Base-by-base conservation (phyloP, 2,329 filamentous ascomycete species). In the Ophiostoma novo-ulmi region DNA sequence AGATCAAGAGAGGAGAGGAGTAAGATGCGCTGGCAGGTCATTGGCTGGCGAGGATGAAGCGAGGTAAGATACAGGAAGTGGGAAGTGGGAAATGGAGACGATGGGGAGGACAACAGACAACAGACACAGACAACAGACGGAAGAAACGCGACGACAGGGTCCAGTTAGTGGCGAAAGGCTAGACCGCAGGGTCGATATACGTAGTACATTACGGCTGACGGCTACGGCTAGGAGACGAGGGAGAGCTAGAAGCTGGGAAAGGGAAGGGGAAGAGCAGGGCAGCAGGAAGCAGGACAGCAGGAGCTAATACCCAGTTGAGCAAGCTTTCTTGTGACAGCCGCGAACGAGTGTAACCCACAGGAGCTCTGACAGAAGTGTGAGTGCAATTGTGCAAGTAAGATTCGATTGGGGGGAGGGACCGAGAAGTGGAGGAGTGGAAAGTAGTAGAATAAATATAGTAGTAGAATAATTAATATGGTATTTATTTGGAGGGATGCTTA, bases 61-160 rank as follows among this genome's bases (percentile, higher is more conserved):
- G n/a, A 58, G n/a, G 52, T 17, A 44, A 44, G 39, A 14, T 44
- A 58, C n/a, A 55, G 48, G 26, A 55, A 55, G 48, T 58, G 52
- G 52, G 52, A 58, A 58, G 52, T 58, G 52, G 52, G 52, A 58
- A 58, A 58, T 22, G n/a, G 52, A 58, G 52, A 48, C 44, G 44
- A 31, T 31, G 31, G 31, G 31, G 17, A 20, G 13, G 41, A 17
- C 13, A 44, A 7, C 17, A 20, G 44, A 48, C 17, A 48, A 20
- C 17, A 1, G 44, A 10, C 44, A 20, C 17, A 1, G 44, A n/a
- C 44, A n/a, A 48, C 44, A 20, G 44, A 48, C 44, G 44, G 17
- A 48, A 48, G 52, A 58, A 58, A n/a, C 22, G 52, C 52, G 52
- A 44, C 39, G 39, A 26, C 52, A 58, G 52, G 52, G 52, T 58